Base-by-base conservation (phyloP, 169 alveolate genomes). In the Eimeria maxima region DNA sequence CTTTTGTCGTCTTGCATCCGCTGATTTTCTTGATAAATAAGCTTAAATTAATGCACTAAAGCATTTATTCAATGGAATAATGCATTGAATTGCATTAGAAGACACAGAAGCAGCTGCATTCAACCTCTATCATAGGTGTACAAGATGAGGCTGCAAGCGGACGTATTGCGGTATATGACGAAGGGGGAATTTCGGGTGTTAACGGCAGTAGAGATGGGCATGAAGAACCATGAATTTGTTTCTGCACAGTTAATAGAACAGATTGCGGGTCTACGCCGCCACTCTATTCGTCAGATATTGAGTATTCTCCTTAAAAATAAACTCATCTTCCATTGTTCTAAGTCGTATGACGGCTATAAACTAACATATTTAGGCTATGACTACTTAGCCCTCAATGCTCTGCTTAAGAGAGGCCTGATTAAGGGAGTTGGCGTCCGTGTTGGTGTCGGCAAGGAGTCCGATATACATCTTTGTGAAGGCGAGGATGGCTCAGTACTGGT, bases 361-460 rank as follows among this genome's bases (percentile, higher is more conserved):
- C 97, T 99, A 83, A 99, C 99, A 83, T 99, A 99, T 97, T 97
- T 98, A 80, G 99, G 99, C 69, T 99, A 99, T 95, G 99, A 99
- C 96, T 99, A 98, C 97, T 98, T 99, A 74, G 99, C 99, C 29
- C 97, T 99, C 93, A 97, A 99, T 90, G 99, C 99, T 8, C 97
- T 99, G 76, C 97, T 97, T 96, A 98, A 99, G 95, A 98, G 99
- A 95, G 99, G 99, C 73, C 97, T 97, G 45, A 97, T 99, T 90
- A 97, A 97, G 24, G 98, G 98, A 63, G 99, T 99, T 0, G 99
- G 99, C 16, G 97, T 98, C 69, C 98, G 99, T 93, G 97, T 99
- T 57, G 99, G 99, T 76, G 99, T 99, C 38, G 99, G 99, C 55
- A 99, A 99, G 97, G 99, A 99, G 98, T 98, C 99, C 76, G 99